These are phyloP conservation scores for Emiliania huxleyi DNA, from an alignment of 78 protist genomes.

Conservation along the genomic window DNA sequence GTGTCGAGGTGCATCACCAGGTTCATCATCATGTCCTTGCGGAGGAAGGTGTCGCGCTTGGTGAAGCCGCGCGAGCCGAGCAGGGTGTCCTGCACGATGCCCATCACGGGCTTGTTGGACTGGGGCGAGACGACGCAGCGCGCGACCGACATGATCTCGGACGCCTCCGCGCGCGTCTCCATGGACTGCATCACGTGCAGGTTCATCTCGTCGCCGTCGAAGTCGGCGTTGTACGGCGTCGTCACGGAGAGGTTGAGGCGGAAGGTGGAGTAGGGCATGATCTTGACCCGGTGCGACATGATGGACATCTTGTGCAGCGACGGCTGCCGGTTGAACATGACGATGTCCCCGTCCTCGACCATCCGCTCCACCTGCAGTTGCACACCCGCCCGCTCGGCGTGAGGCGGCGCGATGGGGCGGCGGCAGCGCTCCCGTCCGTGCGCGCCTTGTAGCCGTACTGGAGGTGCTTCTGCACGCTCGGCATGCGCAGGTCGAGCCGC, in stretches of 20 bases:
- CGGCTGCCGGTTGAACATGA: conserved; percentile 98
- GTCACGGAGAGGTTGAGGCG: conserved; percentile 97
- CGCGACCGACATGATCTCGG: conserved; percentile 96
- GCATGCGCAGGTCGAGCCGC: conserved; percentile 68
- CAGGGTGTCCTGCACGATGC: conserved; percentile 97
- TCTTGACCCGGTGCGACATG: conserved; percentile 97
- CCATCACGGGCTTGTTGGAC: conserved; percentile 97
- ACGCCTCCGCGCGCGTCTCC: conserved; percentile 82
- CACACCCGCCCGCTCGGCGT: no score
- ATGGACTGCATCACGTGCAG: conserved; percentile 96
- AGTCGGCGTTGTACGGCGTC: conserved; percentile 99
- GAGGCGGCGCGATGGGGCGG: no score
- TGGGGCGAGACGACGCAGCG: conserved; percentile 96
- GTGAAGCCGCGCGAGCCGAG: conserved; percentile 87
- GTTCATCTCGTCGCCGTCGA: conserved; percentile 99
- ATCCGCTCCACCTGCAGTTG: conserved; percentile 98
- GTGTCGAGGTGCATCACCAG: conserved; percentile 86
- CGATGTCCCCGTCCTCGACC: conserved; percentile 90
- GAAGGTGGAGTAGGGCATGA: conserved; percentile 97
- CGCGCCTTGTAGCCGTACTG: conserved; percentile 64
- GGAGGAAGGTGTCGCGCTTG: conserved; percentile 85
- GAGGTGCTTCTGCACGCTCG: conserved; percentile 33
- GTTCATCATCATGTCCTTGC: conserved; percentile 84
- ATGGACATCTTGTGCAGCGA: conserved; percentile 99
- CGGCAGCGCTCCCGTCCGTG: no score